Evolutionary conservation across 1,284 basidiomycete genomes (phyloP), one percentile per base, ranked within the genome.

Genomic region (Ceratobasidium sp.): DNA sequence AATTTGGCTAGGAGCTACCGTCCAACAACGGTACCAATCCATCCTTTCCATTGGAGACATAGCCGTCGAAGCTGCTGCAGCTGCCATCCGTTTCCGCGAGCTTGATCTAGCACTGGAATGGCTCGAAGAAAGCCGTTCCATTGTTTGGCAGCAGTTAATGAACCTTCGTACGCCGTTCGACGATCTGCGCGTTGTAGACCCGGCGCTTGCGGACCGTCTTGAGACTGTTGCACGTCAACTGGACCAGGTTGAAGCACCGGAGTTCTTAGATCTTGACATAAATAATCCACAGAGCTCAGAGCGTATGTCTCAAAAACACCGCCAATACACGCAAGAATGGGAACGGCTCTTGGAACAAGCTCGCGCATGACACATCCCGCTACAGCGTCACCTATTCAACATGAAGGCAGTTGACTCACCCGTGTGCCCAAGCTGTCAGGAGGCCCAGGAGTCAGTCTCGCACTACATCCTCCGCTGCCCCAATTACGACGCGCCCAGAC

Each of bases 81-180:
- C 22, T 5, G 71, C 71, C 3, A 75, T 75, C 67, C n/a, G 49
- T 11, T 19, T 11, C 6, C 17, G 15, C 9, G 5, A 37, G 17
- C 19, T 54, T 22, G 62, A n/a, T 2, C 15, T 46, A 15, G 74
- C 74, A 40, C 22, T 68, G 5, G 64, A 67, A 43, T 54, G 67
- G 29, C 40, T 67, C 4, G 74, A 76, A 44, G 62, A 19, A 29
- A 66, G 74, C 1, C 13, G 74, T 13, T 49, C 65, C 8, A 25
- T 76, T 22, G 15, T 76, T 6, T 68, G 51, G 51, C 32, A 34
- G 19, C 71, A 75, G 37, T 11, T 73, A 1, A 2, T 29, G 11
- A 43, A 49, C 22, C 49, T 49, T 70, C 57, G 71, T 7, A 32
- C 56, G 19, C 34, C 71, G 9, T 19, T 65, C 22, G 71, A 75